Evolutionary conservation across 768 basidiomycete species (phyloP), one percentile per base, ranked within the genome.

Genomic region (Auricularia heimuer): DNA sequence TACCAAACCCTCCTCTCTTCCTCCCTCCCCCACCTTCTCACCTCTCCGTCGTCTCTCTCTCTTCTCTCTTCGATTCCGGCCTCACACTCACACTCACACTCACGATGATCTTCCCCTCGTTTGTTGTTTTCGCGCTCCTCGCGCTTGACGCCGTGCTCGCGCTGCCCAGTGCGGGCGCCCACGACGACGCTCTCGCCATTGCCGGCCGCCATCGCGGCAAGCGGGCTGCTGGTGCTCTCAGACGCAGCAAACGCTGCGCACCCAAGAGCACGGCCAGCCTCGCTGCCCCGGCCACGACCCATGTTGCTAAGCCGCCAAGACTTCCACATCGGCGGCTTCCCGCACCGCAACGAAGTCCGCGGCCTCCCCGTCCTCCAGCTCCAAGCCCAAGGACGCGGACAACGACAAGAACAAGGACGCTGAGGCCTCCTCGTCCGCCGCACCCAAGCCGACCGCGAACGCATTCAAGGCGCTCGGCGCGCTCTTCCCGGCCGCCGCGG

Each of bases 401-500:
- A 35, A 24, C 24, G 34, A 29, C 24, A 29, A 60, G 11, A 18
- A 29, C 6, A 14, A n/a, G 29, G n/a, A n/a, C n/a, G n/a, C n/a
- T n/a, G n/a, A n/a, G n/a, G n/a, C n/a, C n/a, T n/a, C n/a, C n/a
- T n/a, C 56, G 24, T 24, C 56, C 34, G 34, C 18, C 14, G 56
- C 56, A 33, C 29, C 24, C 56, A 60, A 60, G 56, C 56, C 56
- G 24, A 60, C 56, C 24, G 24, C 56, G 21, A 60, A 29, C 34
- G 29, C 34, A 29, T 60, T 35, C 24, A 29, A 24, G 29, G 56
- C 16, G 24, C 29, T 60, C 56, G 4, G 18, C 7, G 34, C 54
- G 68, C 71, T 24, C 70, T 64, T 65, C 42, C 63, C 79, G 10
- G 67, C 67, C 51, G 71, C 73, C 18, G 75, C 83, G 60, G 82